A percentile compares a stretch with the other conserved stretches of the same genome.
Conservation (phyloP, 2,329 filamentous ascomycete genomes). For the Beauveria scarabaeidicola region DNA sequence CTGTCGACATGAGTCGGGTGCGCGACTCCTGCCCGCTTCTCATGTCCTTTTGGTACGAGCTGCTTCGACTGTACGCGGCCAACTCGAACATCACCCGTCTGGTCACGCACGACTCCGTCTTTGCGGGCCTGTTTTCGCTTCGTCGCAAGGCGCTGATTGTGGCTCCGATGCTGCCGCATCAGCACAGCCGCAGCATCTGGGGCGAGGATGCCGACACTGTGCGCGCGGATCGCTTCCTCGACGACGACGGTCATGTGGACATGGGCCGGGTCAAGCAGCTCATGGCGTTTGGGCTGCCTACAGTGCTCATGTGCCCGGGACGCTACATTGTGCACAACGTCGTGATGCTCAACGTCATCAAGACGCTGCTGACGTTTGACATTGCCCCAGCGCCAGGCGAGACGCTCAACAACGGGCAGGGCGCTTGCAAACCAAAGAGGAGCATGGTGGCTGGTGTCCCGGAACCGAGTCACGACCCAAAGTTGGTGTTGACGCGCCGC, state of each 20-base stretch:
- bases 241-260: not conserved
- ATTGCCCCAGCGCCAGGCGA: not conserved
- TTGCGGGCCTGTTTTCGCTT: not conserved
- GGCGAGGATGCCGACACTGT: conserved; percentile 1
- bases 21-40: conserved; percentile 7
- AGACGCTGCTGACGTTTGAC: conserved; percentile 9
- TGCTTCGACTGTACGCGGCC: conserved; percentile 7
- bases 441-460: conserved; percentile 5
- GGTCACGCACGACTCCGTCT: conserved; percentile 4
- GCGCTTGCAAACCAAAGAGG: not conserved
- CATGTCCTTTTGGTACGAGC: conserved; percentile 9
- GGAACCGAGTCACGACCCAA: not conserved
- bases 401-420: not conserved
- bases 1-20: conserved; percentile 3
- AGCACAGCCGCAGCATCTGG: conserved; percentile 4
- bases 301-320: conserved; percentile 7
- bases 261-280: not conserved
- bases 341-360: conserved; percentile 7
- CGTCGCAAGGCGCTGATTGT: conserved; percentile 5
- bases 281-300: conserved; percentile 7
- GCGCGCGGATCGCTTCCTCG: conserved; percentile 3
- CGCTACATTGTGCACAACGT: conserved; percentile 8
- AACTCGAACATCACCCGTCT: conserved; percentile 7
- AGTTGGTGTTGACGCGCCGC: conserved; percentile 1
- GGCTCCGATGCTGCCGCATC: conserved; percentile 8